Conservation (phyloP, 371 early-diverging fungal species). For the Rhizopus arrhizus region DNA sequence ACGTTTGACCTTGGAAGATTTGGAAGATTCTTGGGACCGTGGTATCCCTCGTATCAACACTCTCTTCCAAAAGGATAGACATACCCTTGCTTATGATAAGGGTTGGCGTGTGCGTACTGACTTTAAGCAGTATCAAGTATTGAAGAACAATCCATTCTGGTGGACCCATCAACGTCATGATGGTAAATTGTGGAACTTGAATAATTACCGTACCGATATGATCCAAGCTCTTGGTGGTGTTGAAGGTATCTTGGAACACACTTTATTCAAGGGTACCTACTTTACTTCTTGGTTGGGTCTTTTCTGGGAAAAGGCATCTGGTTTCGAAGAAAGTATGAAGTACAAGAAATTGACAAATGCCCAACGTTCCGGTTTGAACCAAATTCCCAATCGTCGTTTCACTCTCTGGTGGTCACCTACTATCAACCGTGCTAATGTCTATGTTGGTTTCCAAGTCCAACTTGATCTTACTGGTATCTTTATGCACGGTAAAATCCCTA, state of each 20-base stretch:
- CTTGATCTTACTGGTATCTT: constrained; percentile 99
- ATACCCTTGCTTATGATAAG: constrained; percentile 98
- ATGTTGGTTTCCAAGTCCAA: constrained; percentile 99
- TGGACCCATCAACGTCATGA: constrained; percentile 96
- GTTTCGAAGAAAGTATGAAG: constrained; percentile 60
- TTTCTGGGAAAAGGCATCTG: constrained; percentile 93
- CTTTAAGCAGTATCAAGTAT: constrained; percentile 95
- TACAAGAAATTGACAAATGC: constrained; percentile 98
- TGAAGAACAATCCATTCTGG: constrained; percentile 95
- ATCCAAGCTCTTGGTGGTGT: constrained; percentile 98
- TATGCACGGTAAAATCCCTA: constrained; percentile 99
- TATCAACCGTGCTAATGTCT: constrained; percentile 93
- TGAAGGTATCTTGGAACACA: constrained; percentile 98
- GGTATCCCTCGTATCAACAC: constrained; percentile 99
- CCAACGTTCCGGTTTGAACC: constrained; percentile 97
- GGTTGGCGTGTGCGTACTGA: constrained; percentile 98
- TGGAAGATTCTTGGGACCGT: constrained; percentile 98
- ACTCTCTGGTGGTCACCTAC: constrained; percentile 99
- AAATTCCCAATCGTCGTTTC: constrained; percentile 99
- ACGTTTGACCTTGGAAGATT: constrained; percentile 92
- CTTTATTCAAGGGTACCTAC: constrained; percentile 96
- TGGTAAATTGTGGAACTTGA: constrained; percentile 97
- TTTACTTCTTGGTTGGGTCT: constrained; percentile 98
- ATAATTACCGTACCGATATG: constrained; percentile 98
- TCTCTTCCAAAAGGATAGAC: constrained; percentile 93